These are phyloP conservation scores for Pythium sukuiense DNA, from an alignment of 352 stramenopile species.

Conservation along the genomic window DNA sequence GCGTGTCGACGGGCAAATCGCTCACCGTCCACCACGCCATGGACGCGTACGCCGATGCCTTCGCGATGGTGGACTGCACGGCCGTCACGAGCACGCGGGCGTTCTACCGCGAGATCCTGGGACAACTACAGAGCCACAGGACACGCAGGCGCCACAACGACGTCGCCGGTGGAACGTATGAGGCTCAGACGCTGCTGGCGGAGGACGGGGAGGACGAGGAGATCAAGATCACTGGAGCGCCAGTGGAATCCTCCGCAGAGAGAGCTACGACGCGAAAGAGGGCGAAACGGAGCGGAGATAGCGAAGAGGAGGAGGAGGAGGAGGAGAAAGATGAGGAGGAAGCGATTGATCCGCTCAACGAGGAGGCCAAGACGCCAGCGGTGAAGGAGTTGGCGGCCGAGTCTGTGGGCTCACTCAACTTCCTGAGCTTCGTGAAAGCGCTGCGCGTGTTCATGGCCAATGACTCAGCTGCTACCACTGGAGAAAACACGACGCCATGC, in stretches of 20 bases:
- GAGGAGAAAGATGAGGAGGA: not conserved
- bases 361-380: not conserved
- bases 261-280: not conserved
- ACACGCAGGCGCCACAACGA: not conserved
- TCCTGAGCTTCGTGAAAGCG: slow-evolving; percentile 68
- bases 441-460: slow-evolving; percentile 49
- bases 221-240: slow-evolving; percentile 12
- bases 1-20: slow-evolving; percentile 78
- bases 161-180: not conserved
- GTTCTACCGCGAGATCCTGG: slow-evolving; percentile 73
- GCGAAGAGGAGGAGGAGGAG: not conserved
- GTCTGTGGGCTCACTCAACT: slow-evolving; percentile 58
- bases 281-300: not conserved
- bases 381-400: not conserved
- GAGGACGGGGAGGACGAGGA: not conserved
- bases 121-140: slow-evolving; percentile 44
- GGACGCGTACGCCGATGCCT: slow-evolving; percentile 30
- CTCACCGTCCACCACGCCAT: slow-evolving; percentile 48
- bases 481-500: not conserved
- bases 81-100: slow-evolving; percentile 61
- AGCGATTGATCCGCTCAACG: not conserved
- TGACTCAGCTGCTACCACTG: not conserved
- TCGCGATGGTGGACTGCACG: slow-evolving; percentile 71
- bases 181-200: not conserved
- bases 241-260: not conserved